These are phyloP conservation scores for Ceratocystis variospora DNA, from an alignment of 2,329 filamentous ascomycete genomes.

Conservation along the genomic window DNA sequence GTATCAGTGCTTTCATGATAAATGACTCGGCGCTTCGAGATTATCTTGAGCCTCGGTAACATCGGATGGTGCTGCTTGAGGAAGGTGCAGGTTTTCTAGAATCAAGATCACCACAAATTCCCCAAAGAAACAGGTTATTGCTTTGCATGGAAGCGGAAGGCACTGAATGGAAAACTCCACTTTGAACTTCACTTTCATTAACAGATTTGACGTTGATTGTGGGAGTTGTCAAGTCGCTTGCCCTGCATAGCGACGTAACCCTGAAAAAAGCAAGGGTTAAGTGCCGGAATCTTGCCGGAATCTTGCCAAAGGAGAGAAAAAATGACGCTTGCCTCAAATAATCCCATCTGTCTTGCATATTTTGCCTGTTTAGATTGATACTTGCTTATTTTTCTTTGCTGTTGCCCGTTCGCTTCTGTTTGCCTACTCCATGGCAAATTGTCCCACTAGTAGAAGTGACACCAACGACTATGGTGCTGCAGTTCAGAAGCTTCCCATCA, in stretches of 20 bases:
- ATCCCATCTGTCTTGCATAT: background rate
- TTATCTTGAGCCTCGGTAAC: background rate
- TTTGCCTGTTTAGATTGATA: conserved; percentile 4
- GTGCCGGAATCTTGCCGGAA: conserved; percentile 6
- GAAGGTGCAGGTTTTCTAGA: background rate
- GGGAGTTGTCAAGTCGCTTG: background rate
- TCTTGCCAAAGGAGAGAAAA: background rate
- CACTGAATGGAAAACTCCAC: background rate
- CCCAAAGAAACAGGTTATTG: background rate
- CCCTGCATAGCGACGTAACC: background rate
- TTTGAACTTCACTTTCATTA: conserved; percentile 1
- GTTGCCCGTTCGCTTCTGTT: background rate
- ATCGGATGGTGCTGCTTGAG: background rate
- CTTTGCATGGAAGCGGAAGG: background rate
- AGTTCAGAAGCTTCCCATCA: background rate
- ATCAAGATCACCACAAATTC: background rate
- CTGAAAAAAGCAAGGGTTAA: background rate
- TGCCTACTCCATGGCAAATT: conserved; percentile 2
- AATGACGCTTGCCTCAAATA: background rate
- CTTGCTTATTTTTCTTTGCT: background rate
- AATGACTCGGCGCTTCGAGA: too few species aligned
- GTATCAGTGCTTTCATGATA: background rate
- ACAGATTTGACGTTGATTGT: background rate
- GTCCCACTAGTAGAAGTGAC: background rate
- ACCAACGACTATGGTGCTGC: background rate